Conservation (phyloP, 306 rosid species). For the Oxytropis ochrocephala region DNA sequence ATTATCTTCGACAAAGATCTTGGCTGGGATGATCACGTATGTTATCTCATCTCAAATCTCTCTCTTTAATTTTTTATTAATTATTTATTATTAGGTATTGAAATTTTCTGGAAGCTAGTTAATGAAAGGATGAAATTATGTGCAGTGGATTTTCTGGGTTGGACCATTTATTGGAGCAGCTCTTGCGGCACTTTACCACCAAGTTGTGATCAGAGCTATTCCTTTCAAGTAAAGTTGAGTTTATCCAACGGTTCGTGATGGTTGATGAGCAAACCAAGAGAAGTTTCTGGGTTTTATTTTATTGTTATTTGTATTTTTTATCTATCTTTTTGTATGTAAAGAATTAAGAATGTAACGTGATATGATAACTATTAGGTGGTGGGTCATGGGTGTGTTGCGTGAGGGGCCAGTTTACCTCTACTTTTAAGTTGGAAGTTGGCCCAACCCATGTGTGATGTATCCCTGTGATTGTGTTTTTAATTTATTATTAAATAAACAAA, state of each 20-base stretch:
- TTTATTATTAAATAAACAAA: not conserved
- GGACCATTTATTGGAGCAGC: conserved; percentile 45
- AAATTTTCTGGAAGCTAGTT: not conserved
- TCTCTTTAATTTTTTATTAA: not conserved
- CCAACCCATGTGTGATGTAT: conserved; percentile 22
- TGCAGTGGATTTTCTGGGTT: conserved; percentile 50
- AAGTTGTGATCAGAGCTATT: conserved; percentile 44
- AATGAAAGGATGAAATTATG: not conserved
- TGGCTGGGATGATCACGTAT: conserved; percentile 42
- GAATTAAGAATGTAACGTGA: conserved; percentile 19
- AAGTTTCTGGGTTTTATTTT: not conserved
- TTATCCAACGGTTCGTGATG: not conserved
- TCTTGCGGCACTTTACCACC: conserved; percentile 46
- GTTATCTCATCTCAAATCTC: not conserved
- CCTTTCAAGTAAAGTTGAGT: conserved; percentile 33
- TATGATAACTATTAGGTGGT: conserved; percentile 5
- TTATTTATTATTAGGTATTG: not conserved
- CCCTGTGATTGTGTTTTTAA: not conserved
- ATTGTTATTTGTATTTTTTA: not conserved
- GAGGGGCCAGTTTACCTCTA: conserved; percentile 18
- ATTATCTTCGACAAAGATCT: conserved; percentile 35
- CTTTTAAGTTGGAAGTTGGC: conserved; percentile 33
- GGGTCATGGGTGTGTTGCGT: conserved; percentile 10
- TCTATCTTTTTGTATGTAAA: conserved; percentile 19
- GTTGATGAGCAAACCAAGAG: conserved; percentile 1